Conservation (phyloP, 2,329 filamentous ascomycete genomes). For the Alternaria tenuissima region DNA sequence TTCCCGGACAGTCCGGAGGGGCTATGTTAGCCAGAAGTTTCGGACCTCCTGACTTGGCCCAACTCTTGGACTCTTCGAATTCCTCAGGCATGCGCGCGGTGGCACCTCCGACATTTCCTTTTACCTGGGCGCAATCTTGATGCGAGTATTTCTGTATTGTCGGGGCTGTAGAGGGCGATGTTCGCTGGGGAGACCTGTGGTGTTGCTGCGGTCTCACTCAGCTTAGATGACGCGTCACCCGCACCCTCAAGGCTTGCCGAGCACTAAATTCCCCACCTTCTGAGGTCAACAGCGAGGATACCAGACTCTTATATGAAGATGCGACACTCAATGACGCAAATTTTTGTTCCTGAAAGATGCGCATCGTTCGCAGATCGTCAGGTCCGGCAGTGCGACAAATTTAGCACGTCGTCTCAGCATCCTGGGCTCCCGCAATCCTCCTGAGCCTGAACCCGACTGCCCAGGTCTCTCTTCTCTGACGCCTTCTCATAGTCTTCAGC, state of each 20-base stretch:
- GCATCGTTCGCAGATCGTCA: conserved; percentile 12
- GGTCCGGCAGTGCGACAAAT: neutral
- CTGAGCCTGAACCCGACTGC: neutral
- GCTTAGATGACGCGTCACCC: conserved; percentile 16
- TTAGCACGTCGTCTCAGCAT: conserved; percentile 2
- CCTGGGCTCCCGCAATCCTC: neutral
- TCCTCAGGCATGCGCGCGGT: neutral
- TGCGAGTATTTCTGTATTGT: neutral
- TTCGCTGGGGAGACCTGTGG: conserved; percentile 1
- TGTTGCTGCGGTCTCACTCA: conserved; percentile 3
- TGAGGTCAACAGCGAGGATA: neutral
- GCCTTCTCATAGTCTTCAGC: neutral
- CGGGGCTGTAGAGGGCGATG: neutral
- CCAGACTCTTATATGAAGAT: conserved; percentile 9
- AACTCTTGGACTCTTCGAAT: neutral
- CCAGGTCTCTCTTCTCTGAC: neutral
- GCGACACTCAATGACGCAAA: conserved; percentile 12
- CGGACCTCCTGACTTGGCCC: conserved; percentile 4
- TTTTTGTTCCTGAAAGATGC: neutral
- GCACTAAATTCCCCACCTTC: conserved; percentile 3
- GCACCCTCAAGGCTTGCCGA: conserved; percentile 10
- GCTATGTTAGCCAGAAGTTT: conserved; percentile 5
- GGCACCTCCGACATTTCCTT: neutral
- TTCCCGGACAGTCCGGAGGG: conserved; percentile 3
- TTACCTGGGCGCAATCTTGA: conserved; percentile 5